Conservation (phyloP, 257 asterid species). For the Jacaranda mimosifolia region DNA sequence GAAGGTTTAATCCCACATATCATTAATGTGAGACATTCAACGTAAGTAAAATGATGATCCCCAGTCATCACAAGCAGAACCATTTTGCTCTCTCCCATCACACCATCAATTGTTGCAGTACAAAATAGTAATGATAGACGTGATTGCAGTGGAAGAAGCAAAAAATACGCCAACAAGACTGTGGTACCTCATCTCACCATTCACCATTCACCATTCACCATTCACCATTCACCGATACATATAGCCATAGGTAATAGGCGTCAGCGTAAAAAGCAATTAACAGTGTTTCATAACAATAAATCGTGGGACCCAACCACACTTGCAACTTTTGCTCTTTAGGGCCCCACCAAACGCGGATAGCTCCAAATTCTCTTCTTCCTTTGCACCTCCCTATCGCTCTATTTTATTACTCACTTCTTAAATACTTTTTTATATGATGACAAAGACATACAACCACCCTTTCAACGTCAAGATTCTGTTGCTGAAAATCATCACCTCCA, state of each 20-base stretch:
- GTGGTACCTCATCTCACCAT: conserved; percentile 13
- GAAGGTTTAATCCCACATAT: neutral
- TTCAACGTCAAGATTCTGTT: conserved; percentile 32
- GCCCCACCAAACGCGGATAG: conserved; percentile 21
- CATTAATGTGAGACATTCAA: neutral
- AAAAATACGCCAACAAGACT: neutral
- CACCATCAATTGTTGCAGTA: conserved; percentile 1
- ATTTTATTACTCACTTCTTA: neutral
- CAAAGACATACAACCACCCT: conserved; percentile 42
- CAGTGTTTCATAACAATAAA: conserved; percentile 15
- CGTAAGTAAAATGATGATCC: neutral
- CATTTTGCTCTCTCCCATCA: neutral
- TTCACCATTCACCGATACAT: no score
- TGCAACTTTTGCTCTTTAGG: conserved; percentile 29
- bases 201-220: no score
- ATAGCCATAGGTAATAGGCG: neutral
- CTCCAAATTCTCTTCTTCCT: conserved; percentile 24
- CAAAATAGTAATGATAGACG: neutral
- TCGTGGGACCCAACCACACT: neutral
- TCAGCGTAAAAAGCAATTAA: conserved; percentile 18
- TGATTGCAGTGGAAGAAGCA: neutral
- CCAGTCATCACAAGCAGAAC: neutral
- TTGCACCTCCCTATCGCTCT: neutral
- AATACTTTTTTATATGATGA: conserved; percentile 24
- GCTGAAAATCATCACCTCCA: neutral